Evolutionary conservation across 176 grass and related monocot genomes (phyloP), one percentile per base, ranked within the genome.

Genomic region (Oryza officinalis): DNA sequence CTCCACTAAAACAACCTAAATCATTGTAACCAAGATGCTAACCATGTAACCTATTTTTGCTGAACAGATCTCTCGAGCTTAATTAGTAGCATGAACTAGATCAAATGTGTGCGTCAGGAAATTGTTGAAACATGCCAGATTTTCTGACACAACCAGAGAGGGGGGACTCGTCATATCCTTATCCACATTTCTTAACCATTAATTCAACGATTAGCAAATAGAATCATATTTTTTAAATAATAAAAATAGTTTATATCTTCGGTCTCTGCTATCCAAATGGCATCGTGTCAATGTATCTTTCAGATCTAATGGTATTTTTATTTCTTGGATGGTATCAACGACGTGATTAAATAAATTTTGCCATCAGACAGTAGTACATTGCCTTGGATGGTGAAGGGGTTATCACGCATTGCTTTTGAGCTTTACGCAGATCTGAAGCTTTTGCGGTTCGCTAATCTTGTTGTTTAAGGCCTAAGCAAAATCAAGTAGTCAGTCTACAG

Each of bases 371-470:
- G 70, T 57, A 15, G 15, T 30, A 59, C 43, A 14, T 74, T 32
- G 20, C 54, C 40, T 65, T 64, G 47, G 40, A 46, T 72, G 84
- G 32, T 43, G 59, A 59, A 32, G 20, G 43, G 41, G 61, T 26
- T 67, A 31, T 72, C 80, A 13, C 26, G 27, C 69, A 7, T 49
- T 88, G 30, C 83, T 77, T 81, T 89, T 65, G 17, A 65, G 78
- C 88, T 86, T 86, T 86, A 74, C 59, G 67, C 83, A 74, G 83
- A 82, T 90, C 83, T 90, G 67, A 90, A 90, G 74, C 60, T 81
- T 89, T 86, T 43, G 65, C 25, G 12, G 65, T 74, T 32, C 64
- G 76, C 63, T 25, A 37, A 27, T 22, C 14, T 37, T 40, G 57
- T 72, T 86, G 83, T 86, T 82, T 82, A 82, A 75, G 79, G 20